Evolutionary conservation across 768 basidiomycete genomes (phyloP).

Genomic region (Auriculariales sp.): DNA sequence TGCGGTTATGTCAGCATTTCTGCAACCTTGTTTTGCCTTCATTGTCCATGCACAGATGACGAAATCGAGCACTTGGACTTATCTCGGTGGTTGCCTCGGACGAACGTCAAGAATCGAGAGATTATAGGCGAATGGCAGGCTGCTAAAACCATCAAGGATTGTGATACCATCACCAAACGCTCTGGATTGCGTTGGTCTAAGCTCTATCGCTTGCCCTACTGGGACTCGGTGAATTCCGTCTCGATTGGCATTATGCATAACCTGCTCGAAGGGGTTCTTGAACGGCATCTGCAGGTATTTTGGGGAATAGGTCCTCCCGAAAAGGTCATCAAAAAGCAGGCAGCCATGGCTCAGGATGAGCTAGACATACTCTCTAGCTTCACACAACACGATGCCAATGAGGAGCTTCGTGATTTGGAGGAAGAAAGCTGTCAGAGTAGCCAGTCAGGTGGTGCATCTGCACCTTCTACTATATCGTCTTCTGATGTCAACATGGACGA

Average conservation of each 20-base stretch:
- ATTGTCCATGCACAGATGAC: not conserved
- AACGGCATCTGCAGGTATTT: conserved; percentile 11
- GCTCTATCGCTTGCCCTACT: conserved; percentile 15
- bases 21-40: not conserved
- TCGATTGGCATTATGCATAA: conserved; percentile 19
- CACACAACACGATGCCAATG: not conserved
- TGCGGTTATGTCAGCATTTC: conserved; percentile 11
- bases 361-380: not conserved
- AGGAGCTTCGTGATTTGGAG: not conserved
- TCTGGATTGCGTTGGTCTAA: conserved; percentile 18
- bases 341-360: no score
- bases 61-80: not conserved
- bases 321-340: not conserved
- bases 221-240: conserved; percentile 16
- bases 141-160: not conserved
- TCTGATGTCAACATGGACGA: not conserved
- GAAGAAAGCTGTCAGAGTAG: not conserved
- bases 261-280: conserved; percentile 14
- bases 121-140: not conserved
- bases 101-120: not conserved
- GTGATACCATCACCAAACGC: conserved; percentile 3
- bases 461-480: not conserved
- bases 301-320: conserved; percentile 8
- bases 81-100: not conserved
- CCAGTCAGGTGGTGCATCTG: not conserved